phyloP scores from a whole-genome alignment of 176 grass and related monocot genomes.

The Panicum miliaceum region DNA sequence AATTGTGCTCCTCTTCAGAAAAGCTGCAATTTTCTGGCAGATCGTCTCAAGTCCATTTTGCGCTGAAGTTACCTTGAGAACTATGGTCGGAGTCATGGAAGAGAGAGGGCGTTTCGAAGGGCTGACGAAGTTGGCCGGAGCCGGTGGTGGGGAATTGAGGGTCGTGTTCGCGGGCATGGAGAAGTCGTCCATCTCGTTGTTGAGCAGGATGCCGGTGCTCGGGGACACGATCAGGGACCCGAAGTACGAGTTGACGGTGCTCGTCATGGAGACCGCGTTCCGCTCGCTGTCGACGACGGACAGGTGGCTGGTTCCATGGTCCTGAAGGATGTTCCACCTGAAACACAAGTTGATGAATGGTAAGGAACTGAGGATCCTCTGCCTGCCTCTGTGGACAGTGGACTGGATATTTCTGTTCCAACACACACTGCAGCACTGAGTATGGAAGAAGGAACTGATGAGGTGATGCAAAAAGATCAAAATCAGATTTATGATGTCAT shows the following conservation, averaged over 20 bases:
- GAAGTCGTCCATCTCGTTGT: conserved; percentile 99
- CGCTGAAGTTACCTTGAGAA: conserved; percentile 56
- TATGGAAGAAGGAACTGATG: not conserved
- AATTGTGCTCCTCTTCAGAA: not conserved
- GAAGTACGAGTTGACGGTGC: conserved; percentile 81
- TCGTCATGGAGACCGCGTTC: conserved; percentile 89
- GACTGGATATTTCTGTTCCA: not conserved
- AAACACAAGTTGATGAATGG: not conserved
- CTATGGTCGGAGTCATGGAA: conserved; percentile 79
- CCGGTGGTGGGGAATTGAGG: conserved; percentile 53
- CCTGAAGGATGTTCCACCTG: conserved; percentile 90
- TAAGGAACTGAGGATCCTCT: not conserved
- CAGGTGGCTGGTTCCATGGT: conserved; percentile 90
- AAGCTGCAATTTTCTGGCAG: not conserved
- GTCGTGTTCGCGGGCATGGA: conserved; percentile 68
- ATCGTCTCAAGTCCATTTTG: not conserved
- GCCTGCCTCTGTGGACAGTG: too few relatives aligned
- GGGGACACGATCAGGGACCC: conserved; percentile 79
- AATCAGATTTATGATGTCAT: not conserved
- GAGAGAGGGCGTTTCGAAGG: conserved; percentile 90
- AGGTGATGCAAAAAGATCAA: not conserved
- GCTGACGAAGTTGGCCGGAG: conserved; percentile 74
- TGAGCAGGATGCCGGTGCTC: conserved; percentile 79
- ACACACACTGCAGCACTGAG: too few relatives aligned
- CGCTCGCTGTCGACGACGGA: conserved; percentile 74